Base-by-base conservation (phyloP, 2,329 filamentous ascomycete genomes). In the Rosellinia necatrix region DNA sequence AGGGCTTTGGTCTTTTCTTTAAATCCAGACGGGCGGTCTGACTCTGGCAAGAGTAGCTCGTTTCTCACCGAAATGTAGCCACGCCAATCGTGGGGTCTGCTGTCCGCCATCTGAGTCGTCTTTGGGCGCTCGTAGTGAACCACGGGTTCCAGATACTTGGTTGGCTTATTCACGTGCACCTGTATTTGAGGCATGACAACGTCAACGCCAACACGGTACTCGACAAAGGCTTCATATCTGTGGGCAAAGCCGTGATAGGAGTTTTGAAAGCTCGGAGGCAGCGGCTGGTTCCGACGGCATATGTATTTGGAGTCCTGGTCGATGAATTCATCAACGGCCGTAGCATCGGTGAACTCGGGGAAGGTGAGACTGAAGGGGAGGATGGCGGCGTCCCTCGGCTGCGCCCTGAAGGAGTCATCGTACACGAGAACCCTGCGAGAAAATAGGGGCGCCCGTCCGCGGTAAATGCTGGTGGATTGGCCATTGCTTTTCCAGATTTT, bases 1-100 rank as follows among this genome's bases (percentile, higher is more conserved):
- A 59, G 17, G 12, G 56, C 59, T 24, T 59, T 59, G 3, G 56
- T 56, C 32, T 61, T 61, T 19, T 59, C 43, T n/a, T 15, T 59
- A 40, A 61, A 59, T 3, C 56, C 59, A 1, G 22, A 24, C 10
- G 56, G 59, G 10, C 56, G 48, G 13, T 61, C 56, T 4, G 40
- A 9, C 41, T 56, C 59, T 8, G 59, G 59, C 15, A 61, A 43
- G 10, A 61, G 53, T 3, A 59, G 34, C 10, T 59, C 56, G 17
- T 56, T 61, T 2, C n/a, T 40, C 7, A 61, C 52, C 17, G 52
- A 32, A 4, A 42, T 27, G 37, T 10, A 32, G 8, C 52, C 59
- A 5, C 49, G 38, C 59, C 56, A 61, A 24, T 38, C n/a, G 17
- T 12, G 10, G 4, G 43, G 49, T 9, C 15, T 38, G 12, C 13